Evolutionary conservation across 495 filamentous ascomycete genomes (phyloP).

Genomic region (Peziza echinospora): DNA sequence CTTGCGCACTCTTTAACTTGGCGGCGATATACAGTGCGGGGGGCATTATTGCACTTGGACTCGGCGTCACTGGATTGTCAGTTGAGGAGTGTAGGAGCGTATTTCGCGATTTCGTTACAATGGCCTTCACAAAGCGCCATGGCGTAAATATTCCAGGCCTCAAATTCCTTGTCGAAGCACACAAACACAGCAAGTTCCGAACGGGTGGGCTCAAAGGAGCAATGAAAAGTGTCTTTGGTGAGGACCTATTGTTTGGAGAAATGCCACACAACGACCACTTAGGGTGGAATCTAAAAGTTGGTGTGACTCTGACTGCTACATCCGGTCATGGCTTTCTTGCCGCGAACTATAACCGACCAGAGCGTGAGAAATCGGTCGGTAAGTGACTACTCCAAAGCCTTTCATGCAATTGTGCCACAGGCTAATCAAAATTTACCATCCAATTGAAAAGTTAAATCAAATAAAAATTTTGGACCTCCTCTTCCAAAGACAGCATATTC

Average conservation of each 20-base stretch:
- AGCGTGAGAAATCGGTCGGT: not conserved
- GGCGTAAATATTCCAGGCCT: constrained; percentile 15
- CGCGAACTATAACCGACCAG: constrained; percentile 24
- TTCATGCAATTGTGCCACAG: too few relatives aligned
- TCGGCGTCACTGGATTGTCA: constrained; percentile 22
- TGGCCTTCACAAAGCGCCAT: constrained; percentile 22
- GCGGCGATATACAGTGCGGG: too few relatives aligned
- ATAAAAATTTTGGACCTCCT: not conserved
- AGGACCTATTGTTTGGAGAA: constrained; percentile 22
- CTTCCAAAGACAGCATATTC: constrained; percentile 8
- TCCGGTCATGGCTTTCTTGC: constrained; percentile 20
- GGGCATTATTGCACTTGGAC: constrained; percentile 27
- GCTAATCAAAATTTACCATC: too few relatives aligned
- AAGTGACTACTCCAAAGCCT: too few relatives aligned
- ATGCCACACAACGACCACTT: constrained; percentile 4
- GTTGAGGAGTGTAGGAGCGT: constrained; percentile 21
- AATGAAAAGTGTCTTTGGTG: constrained; percentile 17
- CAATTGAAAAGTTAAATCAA: too few relatives aligned
- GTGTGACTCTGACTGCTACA: constrained; percentile 21
- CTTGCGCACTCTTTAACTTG: too few relatives aligned
- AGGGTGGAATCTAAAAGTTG: constrained; percentile 17
- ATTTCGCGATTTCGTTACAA: constrained; percentile 19
- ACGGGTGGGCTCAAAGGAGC: constrained; percentile 18
- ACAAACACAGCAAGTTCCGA: constrained; percentile 24
- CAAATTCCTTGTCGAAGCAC: constrained; percentile 14